Conservation (phyloP, 2,329 filamentous ascomycete genomes). For the Rutstroemia sp. region DNA sequence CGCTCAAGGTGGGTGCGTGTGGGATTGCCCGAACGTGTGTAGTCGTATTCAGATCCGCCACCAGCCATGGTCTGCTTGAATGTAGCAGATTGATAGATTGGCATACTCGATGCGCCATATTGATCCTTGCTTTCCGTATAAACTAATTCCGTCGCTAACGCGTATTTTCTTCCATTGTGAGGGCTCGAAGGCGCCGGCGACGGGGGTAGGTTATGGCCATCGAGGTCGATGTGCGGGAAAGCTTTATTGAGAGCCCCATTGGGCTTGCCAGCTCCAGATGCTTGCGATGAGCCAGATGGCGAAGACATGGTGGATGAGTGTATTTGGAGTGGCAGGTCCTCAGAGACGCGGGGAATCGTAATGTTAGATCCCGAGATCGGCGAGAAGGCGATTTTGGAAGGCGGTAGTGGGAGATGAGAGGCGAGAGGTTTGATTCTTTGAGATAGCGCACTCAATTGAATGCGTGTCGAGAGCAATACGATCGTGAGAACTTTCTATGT, state of each 20-base stretch:
- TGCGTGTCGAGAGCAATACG: neutral
- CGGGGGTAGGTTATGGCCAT: slow-evolving; percentile 79
- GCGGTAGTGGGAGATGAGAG: neutral
- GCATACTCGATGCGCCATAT: slow-evolving; percentile 92
- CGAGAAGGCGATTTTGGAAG: neutral
- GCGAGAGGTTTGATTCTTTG: neutral
- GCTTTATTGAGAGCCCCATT: slow-evolving; percentile 24
- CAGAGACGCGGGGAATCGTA: neutral
- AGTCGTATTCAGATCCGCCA: slow-evolving; percentile 88
- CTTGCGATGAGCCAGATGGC: slow-evolving; percentile 23
- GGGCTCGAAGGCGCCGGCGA: slow-evolving; percentile 92
- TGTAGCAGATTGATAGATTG: slow-evolving; percentile 96
- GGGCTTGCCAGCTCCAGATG: slow-evolving; percentile 18
- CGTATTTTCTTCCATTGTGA: slow-evolving; percentile 78
- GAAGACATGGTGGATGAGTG: slow-evolving; percentile 24
- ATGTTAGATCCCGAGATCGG: neutral
- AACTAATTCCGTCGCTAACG: slow-evolving; percentile 90
- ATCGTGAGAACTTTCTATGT: neutral
- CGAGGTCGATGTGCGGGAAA: slow-evolving; percentile 57
- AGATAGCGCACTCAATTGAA: neutral
- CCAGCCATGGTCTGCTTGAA: slow-evolving; percentile 86
- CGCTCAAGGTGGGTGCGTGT: slow-evolving; percentile 93
- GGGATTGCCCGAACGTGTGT: slow-evolving; percentile 95
- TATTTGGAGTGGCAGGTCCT: neutral
- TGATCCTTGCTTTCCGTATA: slow-evolving; percentile 95